Percentiles rank a stretch among this genome's conserved stretches.
phyloP scores from a whole-genome alignment of 2,329 filamentous ascomycete species.

The Penicillium rolfsii region DNA sequence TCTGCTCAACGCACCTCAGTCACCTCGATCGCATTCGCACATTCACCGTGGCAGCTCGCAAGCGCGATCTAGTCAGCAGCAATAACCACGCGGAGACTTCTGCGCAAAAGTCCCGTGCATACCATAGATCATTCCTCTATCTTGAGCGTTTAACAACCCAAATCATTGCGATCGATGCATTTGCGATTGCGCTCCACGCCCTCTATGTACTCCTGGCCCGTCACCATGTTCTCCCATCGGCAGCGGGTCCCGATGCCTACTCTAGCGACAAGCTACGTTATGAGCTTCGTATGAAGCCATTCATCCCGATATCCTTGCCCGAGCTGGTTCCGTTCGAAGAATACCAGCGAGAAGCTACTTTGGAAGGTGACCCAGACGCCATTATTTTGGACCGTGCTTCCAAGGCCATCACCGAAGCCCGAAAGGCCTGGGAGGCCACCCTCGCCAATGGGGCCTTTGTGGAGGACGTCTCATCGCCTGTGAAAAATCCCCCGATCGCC shows the following conservation, averaged over 20 bases:
- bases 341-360: conserved; percentile 53
- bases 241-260: conserved; percentile 61
- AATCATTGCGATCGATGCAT: conserved; percentile 62
- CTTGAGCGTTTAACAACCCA: conserved; percentile 66
- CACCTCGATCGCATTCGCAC: conserved; percentile 74
- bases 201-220: conserved; percentile 70
- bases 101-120: conserved; percentile 37
- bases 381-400: conserved; percentile 46
- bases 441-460: conserved; percentile 45
- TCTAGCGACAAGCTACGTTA: conserved; percentile 70
- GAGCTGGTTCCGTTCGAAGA: conserved; percentile 67
- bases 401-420: conserved; percentile 44
- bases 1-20: conserved; percentile 68
- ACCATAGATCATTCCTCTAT: conserved; percentile 51
- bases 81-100: conserved; percentile 13
- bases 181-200: conserved; percentile 56
- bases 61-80: conserved; percentile 27
- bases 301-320: conserved; percentile 69
- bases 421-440: conserved; percentile 49
- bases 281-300: conserved; percentile 85
- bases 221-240: conserved; percentile 53
- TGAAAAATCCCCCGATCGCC: conserved; percentile 41
- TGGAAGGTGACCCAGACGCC: conserved; percentile 49
- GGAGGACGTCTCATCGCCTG: conserved; percentile 18
- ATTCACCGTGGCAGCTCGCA: conserved; percentile 55